A percentile compares a stretch with the other conserved stretches of the same genome.
Conservation (phyloP, 805 yeast species). For the Starmerella kuoi region DNA sequence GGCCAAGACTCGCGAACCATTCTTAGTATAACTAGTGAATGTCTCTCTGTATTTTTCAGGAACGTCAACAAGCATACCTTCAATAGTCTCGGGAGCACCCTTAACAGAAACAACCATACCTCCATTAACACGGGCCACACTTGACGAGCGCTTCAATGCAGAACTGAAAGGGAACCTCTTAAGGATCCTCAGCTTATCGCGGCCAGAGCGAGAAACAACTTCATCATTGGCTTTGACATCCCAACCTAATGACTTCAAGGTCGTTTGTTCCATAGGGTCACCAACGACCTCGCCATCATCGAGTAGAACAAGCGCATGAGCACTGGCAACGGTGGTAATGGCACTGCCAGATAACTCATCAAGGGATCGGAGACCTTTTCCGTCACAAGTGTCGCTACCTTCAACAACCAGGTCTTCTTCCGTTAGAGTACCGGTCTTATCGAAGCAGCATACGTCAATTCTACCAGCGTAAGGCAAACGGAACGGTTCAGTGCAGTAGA, state of each 20-base stretch:
- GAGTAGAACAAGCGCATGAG: constrained; percentile 86
- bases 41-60: constrained; percentile 75
- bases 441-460: constrained; percentile 96
- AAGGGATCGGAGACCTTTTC: constrained; percentile 37
- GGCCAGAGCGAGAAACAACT: constrained; percentile 37
- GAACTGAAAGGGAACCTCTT: constrained; percentile 97
- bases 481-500: constrained; percentile 97
- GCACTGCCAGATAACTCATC: constrained; percentile 41
- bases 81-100: constrained; percentile 97
- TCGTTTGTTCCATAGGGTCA: constrained; percentile 98
- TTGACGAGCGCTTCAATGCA: constrained; percentile 86
- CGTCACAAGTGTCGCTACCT: constrained; percentile 76
- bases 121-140: constrained; percentile 45
- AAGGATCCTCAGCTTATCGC: constrained; percentile 51
- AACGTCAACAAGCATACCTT: constrained; percentile 54
- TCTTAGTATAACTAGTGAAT: constrained; percentile 80
- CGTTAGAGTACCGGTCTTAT: constrained; percentile 94
- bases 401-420: constrained; percentile 94
- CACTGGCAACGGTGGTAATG: constrained; percentile 71
- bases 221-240: constrained; percentile 62
- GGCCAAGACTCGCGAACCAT: constrained; percentile 96
- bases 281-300: constrained; percentile 98
- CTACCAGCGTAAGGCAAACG: constrained; percentile 97
- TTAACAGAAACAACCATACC: constrained; percentile 66
- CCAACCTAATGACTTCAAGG: constrained; percentile 81